Evolutionary conservation across 169 alveolate species (phyloP).

Genomic region (Plasmodium adleri): DNA sequence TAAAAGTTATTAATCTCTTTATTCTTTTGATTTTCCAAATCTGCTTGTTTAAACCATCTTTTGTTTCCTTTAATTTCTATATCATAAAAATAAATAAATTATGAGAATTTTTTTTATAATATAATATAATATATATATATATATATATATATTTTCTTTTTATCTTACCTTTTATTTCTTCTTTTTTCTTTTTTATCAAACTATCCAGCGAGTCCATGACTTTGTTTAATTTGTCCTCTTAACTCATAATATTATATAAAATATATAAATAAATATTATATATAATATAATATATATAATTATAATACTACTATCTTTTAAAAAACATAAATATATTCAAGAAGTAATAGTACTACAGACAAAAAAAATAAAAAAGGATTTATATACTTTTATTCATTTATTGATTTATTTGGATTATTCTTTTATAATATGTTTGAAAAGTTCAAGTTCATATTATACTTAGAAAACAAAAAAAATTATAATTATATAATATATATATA

Average conservation of each 20-base stretch:
- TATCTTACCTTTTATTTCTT: slow-evolving; percentile 68
- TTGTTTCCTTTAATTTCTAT: slow-evolving; percentile 73
- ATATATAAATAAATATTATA: neutral
- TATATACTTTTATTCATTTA: no score
- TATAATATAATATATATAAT: no score
- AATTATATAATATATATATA: no score
- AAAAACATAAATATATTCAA: no score
- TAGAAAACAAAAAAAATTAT: no score
- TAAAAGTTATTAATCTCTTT: slow-evolving; percentile 43
- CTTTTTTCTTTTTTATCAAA: slow-evolving; percentile 65
- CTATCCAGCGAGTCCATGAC: slow-evolving; percentile 62
- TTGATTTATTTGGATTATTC: no score
- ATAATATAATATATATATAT: neutral
- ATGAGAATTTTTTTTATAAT: neutral
- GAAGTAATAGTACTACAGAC: no score
- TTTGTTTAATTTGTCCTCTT: slow-evolving; percentile 15
- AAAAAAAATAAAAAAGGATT: no score
- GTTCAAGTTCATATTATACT: no score
- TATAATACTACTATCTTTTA: no score
- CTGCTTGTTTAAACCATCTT: slow-evolving; percentile 74
- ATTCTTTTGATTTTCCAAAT: slow-evolving; percentile 62
- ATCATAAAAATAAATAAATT: neutral
- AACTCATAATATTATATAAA: slow-evolving; percentile 44
- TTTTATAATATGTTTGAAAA: no score
- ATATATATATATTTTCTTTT: neutral